A percentile compares a stretch with the other conserved stretches of the same genome.
phyloP scores from a whole-genome alignment of 2,329 filamentous ascomycete species.

The Karstenula rhodostoma region DNA sequence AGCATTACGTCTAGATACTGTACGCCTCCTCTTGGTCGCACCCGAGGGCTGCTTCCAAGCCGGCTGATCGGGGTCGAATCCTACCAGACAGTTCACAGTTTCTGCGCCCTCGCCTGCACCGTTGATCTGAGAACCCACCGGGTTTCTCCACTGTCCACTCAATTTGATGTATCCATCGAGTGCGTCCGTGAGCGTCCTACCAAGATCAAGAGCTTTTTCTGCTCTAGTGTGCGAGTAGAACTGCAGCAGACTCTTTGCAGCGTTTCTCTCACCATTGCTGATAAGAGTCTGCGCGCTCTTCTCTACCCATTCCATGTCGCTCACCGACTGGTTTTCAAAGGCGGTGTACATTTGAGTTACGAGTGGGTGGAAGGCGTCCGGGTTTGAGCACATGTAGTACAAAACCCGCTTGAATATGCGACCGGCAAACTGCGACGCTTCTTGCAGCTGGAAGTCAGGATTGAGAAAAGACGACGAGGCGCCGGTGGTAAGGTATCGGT shows the following conservation, averaged over 20 bases:
- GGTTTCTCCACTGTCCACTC: slow-evolving; percentile 30
- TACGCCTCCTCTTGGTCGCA: not conserved
- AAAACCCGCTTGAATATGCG: slow-evolving; percentile 38
- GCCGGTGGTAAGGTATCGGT: slow-evolving; percentile 47
- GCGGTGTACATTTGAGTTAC: slow-evolving; percentile 37
- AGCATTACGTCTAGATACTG: too few species aligned
- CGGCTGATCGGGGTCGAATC: slow-evolving; percentile 36
- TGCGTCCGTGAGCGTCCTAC: slow-evolving; percentile 35
- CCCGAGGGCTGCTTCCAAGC: slow-evolving; percentile 10
- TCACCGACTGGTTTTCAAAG: slow-evolving; percentile 37
- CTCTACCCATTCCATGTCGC: slow-evolving; percentile 36
- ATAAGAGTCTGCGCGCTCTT: slow-evolving; percentile 28
- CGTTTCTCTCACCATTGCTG: slow-evolving; percentile 25
- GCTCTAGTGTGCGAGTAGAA: slow-evolving; percentile 38
- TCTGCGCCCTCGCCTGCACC: slow-evolving; percentile 38
- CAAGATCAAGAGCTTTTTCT: slow-evolving; percentile 34
- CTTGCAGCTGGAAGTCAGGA: slow-evolving; percentile 43
- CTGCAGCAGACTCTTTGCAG: slow-evolving; percentile 29
- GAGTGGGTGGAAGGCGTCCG: slow-evolving; percentile 30
- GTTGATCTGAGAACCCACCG: slow-evolving; percentile 34
- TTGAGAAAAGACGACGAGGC: slow-evolving; percentile 45
- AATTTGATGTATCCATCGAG: slow-evolving; percentile 37
- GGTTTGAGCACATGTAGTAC: slow-evolving; percentile 43
- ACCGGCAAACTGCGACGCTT: slow-evolving; percentile 38
- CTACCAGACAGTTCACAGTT: slow-evolving; percentile 41